Evolutionary conservation across 2,329 filamentous ascomycete species (phyloP).

Genomic region (Apiospora saccharicola): DNA sequence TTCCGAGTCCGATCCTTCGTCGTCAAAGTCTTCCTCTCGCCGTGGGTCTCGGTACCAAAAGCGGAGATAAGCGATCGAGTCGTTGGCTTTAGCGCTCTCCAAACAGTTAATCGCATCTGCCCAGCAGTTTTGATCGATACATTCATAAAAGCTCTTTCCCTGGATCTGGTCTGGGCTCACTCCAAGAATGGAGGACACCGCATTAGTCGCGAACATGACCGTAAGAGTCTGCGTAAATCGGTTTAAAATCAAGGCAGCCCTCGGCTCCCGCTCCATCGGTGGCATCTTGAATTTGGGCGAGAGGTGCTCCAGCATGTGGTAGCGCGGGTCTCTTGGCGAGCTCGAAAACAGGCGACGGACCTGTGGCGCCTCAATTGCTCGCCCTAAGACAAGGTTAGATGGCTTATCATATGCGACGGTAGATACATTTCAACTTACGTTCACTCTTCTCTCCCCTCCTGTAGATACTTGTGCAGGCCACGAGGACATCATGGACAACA

Average conservation of each 20-base stretch:
- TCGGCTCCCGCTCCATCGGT: conserved; percentile 74
- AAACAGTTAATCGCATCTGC: conserved; percentile 79
- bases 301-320: conserved; percentile 87
- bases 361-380: conserved; percentile 78
- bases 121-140: conserved; percentile 80
- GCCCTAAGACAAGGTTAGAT: conserved; percentile 57
- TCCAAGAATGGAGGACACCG: conserved; percentile 78
- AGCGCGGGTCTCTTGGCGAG: conserved; percentile 82
- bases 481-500: conserved; percentile 85
- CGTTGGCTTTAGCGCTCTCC: conserved; percentile 87
- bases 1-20: conserved; percentile 49
- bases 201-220: conserved; percentile 86
- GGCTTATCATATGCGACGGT: conserved; percentile 24
- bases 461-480: conserved; percentile 85
- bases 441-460: conserved; percentile 72
- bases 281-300: conserved; percentile 79
- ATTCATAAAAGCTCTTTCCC: conserved; percentile 86
- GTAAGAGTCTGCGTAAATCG: conserved; percentile 83
- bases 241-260: conserved; percentile 85
- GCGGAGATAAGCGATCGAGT: conserved; percentile 88
- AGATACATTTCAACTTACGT: conserved; percentile 61
- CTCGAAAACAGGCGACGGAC: conserved; percentile 82
- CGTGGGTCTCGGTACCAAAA: conserved; percentile 85
- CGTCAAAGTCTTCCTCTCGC: conserved; percentile 58
- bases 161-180: conserved; percentile 73